These are phyloP conservation scores for Fagus sylvatica DNA, from an alignment of 306 rosid genomes.

Conservation along the genomic window DNA sequence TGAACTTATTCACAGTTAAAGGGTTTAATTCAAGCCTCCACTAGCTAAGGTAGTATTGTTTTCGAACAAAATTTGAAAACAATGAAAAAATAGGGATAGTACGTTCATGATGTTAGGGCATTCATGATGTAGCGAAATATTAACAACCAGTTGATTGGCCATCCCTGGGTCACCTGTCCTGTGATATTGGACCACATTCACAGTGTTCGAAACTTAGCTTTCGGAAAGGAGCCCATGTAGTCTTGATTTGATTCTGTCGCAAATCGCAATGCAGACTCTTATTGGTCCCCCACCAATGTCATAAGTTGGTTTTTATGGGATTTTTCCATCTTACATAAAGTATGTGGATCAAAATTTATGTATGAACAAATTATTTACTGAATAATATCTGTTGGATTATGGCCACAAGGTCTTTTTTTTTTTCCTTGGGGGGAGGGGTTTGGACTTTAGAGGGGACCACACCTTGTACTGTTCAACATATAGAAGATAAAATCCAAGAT, in stretches of 20 bases:
- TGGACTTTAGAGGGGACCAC: too few species aligned
- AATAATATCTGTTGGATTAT: background rate
- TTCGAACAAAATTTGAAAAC: background rate
- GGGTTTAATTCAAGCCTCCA: background rate
- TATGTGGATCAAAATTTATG: background rate
- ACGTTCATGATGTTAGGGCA: background rate
- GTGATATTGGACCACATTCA: constrained; percentile 16
- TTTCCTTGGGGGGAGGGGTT: too few species aligned
- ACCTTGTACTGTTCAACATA: too few species aligned
- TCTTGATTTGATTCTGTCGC: constrained; percentile 6
- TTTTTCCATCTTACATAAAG: background rate
- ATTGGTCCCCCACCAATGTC: background rate
- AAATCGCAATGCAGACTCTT: background rate
- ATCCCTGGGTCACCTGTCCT: background rate
- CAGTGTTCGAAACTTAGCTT: constrained; percentile 14
- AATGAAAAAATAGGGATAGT: background rate
- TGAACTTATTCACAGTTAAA: background rate
- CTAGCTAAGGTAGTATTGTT: background rate
- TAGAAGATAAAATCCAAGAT: too few species aligned
- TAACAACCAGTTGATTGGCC: constrained; percentile 3
- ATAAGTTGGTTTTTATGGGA: background rate
- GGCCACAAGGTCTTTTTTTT: too few species aligned
- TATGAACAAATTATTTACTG: background rate
- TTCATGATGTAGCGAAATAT: background rate
- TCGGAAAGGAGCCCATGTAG: constrained; percentile 20